Percentiles rank a stretch among this genome's conserved stretches.
These are phyloP conservation scores for Gracilaria domingensis DNA, from an alignment of 23 red algal species.

Conservation along the genomic window DNA sequence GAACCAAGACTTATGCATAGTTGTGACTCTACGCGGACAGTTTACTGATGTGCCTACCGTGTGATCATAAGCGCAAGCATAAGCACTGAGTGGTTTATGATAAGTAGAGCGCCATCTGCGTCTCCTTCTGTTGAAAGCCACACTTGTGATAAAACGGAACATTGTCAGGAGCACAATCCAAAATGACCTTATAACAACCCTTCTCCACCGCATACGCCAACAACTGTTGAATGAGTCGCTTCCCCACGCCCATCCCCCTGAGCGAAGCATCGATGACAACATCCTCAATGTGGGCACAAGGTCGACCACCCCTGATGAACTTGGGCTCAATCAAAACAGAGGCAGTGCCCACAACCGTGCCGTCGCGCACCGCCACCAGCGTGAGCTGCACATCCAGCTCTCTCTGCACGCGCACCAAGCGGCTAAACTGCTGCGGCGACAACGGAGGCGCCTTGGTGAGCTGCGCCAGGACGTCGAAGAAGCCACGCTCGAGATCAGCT, in stretches of 20 bases:
- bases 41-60: too few relatives aligned
- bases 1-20: too few relatives aligned
- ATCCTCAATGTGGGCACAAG: conserved; percentile 84
- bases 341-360: conserved; percentile 43
- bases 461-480: conserved; percentile 59
- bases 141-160: conserved; percentile 83
- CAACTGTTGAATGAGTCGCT: conserved; percentile 50
- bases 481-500: conserved; percentile 52
- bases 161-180: conserved; percentile 76
- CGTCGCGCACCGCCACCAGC: conserved; percentile 32
- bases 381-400: conserved; percentile 32
- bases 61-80: not conserved
- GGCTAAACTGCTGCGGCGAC: conserved; percentile 33
- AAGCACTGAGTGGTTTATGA: not conserved
- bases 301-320: conserved; percentile 67
- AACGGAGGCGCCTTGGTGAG: conserved; percentile 62
- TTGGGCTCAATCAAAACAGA: conserved; percentile 84
- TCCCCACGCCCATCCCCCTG: conserved; percentile 54
- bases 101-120: conserved; percentile 86
- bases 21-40: too few relatives aligned
- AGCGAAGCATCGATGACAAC: conserved; percentile 63
- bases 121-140: conserved; percentile 67
- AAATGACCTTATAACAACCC: conserved; percentile 89
- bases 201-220: conserved; percentile 41
- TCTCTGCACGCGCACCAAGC: conserved; percentile 25